These are phyloP conservation scores for Collybia sordida DNA, from an alignment of 768 basidiomycete genomes.

Conservation along the genomic window DNA sequence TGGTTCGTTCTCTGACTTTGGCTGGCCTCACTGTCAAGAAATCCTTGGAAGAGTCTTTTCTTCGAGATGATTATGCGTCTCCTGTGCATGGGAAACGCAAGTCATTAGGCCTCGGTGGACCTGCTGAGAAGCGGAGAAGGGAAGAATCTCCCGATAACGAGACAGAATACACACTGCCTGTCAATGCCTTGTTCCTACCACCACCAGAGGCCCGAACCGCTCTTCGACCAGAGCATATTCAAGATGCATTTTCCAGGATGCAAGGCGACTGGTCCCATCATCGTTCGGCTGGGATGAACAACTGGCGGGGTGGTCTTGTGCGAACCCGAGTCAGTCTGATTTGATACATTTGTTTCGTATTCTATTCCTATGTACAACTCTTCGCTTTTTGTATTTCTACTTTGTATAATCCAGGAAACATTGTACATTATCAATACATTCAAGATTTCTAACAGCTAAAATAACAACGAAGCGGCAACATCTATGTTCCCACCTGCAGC, in stretches of 20 bases:
- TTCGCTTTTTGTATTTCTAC: slow-evolving; percentile 16
- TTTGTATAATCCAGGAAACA: slow-evolving; percentile 18
- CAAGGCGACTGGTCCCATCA: slow-evolving; percentile 82
- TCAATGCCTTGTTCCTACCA: slow-evolving; percentile 75
- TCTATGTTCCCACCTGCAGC: slow-evolving; percentile 87
- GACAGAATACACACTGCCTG: slow-evolving; percentile 60
- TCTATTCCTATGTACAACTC: slow-evolving; percentile 2
- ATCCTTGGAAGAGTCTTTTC: slow-evolving; percentile 68
- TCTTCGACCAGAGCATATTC: slow-evolving; percentile 81
- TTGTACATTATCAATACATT: slow-evolving; percentile 26
- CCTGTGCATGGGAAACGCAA: slow-evolving; percentile 74
- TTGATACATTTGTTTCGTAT: slow-evolving; percentile 27
- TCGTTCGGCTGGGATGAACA: slow-evolving; percentile 83
- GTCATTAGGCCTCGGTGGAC: slow-evolving; percentile 41
- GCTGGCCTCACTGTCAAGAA: slow-evolving; percentile 85
- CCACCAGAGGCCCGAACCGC: slow-evolving; percentile 82
- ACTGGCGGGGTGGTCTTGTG: slow-evolving; percentile 85
- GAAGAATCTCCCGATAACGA: slow-evolving; percentile 65
- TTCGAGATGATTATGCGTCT: slow-evolving; percentile 65
- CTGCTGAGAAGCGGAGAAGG: slow-evolving; percentile 52
- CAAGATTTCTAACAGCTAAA: slow-evolving; percentile 35
- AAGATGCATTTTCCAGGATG: slow-evolving; percentile 90
- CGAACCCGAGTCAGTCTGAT: slow-evolving; percentile 81
- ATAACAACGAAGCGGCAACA: slow-evolving; percentile 84
- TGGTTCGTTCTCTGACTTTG: slow-evolving; percentile 90